phyloP scores from a whole-genome alignment of 768 basidiomycete species.

The Collybia sp. region DNA sequence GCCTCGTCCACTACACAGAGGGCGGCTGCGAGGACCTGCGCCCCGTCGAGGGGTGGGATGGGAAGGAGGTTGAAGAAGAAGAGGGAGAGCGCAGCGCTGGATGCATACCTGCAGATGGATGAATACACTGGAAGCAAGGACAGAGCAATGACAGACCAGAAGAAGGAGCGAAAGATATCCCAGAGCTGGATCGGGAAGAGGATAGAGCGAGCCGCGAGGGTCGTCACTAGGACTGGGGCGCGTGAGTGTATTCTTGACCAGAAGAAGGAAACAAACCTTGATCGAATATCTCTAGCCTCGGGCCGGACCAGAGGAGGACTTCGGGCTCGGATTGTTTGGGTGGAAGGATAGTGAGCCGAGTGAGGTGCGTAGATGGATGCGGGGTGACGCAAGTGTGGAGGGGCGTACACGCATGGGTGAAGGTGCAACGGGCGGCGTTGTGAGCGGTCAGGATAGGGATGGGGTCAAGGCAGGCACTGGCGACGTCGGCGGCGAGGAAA shows the following conservation, averaged over 20 bases:
- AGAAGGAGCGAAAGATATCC: no score
- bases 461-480: slow-evolving; percentile 48
- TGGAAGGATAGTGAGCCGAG: slow-evolving; percentile 45
- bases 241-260: not conserved
- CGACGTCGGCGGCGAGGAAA: slow-evolving; percentile 6
- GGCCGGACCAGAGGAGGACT: slow-evolving; percentile 73
- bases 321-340: slow-evolving; percentile 18
- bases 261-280: slow-evolving; percentile 42
- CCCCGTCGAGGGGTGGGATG: slow-evolving; percentile 66
- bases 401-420: slow-evolving; percentile 27
- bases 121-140: not conserved
- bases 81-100: slow-evolving; percentile 66
- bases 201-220: no score
- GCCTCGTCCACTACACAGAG: not conserved
- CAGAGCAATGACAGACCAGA: no score
- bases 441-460: slow-evolving; percentile 40
- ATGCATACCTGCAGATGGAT: not conserved
- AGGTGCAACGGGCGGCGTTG: slow-evolving; percentile 33
- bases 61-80: slow-evolving; percentile 84
- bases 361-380: slow-evolving; percentile 40
- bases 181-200: no score
- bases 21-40: slow-evolving; percentile 40
- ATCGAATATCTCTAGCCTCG: slow-evolving; percentile 57
- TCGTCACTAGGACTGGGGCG: no score
- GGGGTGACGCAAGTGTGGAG: slow-evolving; percentile 45